A percentile compares a stretch with the other conserved stretches of the same genome.
Conservation (phyloP, 768 basidiomycete species). For the Agrocybe praecox region DNA sequence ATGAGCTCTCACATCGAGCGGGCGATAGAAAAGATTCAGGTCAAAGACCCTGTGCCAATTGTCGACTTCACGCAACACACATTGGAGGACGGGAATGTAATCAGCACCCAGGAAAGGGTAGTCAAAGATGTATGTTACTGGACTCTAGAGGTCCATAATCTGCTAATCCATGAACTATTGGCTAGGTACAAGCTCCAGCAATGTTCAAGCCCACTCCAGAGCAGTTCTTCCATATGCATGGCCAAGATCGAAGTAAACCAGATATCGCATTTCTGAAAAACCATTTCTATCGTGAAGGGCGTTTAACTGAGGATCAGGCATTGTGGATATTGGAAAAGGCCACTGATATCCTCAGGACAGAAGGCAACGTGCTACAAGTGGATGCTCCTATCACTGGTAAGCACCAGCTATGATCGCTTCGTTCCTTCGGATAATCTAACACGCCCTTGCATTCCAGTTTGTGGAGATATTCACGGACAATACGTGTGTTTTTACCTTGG, state of each 20-base stretch:
- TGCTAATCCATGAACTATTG: slow-evolving; percentile 2
- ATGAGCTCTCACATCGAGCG: slow-evolving; percentile 63
- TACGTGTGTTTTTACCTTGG: slow-evolving; percentile 66
- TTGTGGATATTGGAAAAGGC: slow-evolving; percentile 89
- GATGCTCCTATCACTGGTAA: slow-evolving; percentile 97
- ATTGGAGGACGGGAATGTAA: slow-evolving; percentile 88
- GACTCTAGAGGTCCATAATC: neutral
- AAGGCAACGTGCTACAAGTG: slow-evolving; percentile 90
- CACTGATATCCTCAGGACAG: slow-evolving; percentile 79
- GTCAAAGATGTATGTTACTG: slow-evolving; percentile 82
- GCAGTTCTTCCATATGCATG: slow-evolving; percentile 82
- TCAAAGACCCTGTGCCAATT: slow-evolving; percentile 46
- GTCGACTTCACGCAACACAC: slow-evolving; percentile 92
- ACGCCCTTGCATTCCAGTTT: slow-evolving; percentile 52
- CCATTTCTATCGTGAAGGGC: slow-evolving; percentile 96
- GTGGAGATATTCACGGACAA: slow-evolving; percentile 99
- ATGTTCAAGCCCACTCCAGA: slow-evolving; percentile 90
- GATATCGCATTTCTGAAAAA: slow-evolving; percentile 98
- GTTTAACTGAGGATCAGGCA: slow-evolving; percentile 93
- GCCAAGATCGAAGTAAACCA: slow-evolving; percentile 85
- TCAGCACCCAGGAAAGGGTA: slow-evolving; percentile 93
- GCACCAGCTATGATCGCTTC: slow-evolving; percentile 20
- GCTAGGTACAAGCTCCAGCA: slow-evolving; percentile 95
- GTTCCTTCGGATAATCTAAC: slow-evolving; percentile 1
- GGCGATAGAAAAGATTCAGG: slow-evolving; percentile 68